phyloP scores from a whole-genome alignment of 2,329 filamentous ascomycete species.

The Ustulina deusta region DNA sequence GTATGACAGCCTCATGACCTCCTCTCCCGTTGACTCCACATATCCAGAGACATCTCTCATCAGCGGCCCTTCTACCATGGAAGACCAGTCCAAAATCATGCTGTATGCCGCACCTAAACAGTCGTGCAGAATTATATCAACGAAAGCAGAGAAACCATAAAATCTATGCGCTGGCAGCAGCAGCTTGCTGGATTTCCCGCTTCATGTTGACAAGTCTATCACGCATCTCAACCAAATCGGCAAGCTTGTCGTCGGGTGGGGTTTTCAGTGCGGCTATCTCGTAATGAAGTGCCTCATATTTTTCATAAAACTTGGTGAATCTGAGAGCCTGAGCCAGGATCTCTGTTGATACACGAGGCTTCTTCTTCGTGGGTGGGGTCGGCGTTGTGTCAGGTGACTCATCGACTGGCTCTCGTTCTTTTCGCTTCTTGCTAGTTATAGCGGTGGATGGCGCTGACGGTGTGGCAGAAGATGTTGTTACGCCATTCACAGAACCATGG shows the following conservation, averaged over 20 bases:
- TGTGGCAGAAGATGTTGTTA: constrained; percentile 41
- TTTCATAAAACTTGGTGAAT: constrained; percentile 68
- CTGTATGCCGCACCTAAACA: not conserved
- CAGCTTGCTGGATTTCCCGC: constrained; percentile 65
- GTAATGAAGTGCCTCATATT: constrained; percentile 68
- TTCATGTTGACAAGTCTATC: constrained; percentile 68
- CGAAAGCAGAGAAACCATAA: not conserved
- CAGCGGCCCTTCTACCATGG: not conserved
- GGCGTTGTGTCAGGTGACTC: constrained; percentile 47
- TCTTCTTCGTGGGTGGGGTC: constrained; percentile 53
- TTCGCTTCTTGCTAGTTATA: constrained; percentile 58
- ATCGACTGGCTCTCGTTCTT: constrained; percentile 50
- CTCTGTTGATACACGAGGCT: constrained; percentile 59
- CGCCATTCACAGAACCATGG: constrained; percentile 43
- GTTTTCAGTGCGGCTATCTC: constrained; percentile 64
- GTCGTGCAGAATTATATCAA: not conserved
- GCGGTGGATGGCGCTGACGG: constrained; percentile 19
- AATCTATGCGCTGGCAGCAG: constrained; percentile 49
- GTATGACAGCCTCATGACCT: not conserved
- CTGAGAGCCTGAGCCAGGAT: constrained; percentile 65
- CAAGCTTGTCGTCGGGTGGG: constrained; percentile 64
- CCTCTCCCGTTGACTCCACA: not conserved
- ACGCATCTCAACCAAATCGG: constrained; percentile 66
- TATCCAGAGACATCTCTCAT: constrained; percentile 5
- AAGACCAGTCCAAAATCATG: not conserved